A percentile compares a stretch with the other conserved stretches of the same genome.
These are phyloP conservation scores for Leishmania lainsoni DNA, from an alignment of 208 protist genomes.

Conservation along the genomic window DNA sequence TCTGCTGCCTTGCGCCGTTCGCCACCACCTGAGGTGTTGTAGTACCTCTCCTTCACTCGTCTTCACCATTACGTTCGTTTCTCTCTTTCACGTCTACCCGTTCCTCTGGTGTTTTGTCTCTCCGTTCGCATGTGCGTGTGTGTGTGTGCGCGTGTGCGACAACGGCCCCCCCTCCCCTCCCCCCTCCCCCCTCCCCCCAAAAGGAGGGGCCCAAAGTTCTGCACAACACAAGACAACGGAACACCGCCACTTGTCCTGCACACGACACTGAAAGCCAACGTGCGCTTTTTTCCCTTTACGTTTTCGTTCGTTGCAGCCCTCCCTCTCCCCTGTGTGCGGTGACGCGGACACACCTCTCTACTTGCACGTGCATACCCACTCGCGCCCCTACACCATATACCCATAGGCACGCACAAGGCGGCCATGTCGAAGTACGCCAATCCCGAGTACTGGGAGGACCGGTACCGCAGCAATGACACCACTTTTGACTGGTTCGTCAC, in stretches of 20 bases:
- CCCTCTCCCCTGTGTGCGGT: neutral
- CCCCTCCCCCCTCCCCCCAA: too few species aligned
- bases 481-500: conserved; percentile 94
- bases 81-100: neutral
- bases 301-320: neutral
- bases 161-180: too few species aligned
- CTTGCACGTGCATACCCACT: neutral
- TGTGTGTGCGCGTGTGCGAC: neutral
- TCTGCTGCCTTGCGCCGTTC: neutral
- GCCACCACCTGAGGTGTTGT: neutral
- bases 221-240: neutral
- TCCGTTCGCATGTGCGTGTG: neutral
- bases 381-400: neutral
- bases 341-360: neutral
- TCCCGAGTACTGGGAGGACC: conserved; percentile 92
- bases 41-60: neutral
- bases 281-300: neutral
- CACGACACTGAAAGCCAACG: neutral
- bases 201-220: neutral
- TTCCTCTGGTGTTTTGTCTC: neutral
- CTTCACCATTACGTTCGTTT: neutral
- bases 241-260: neutral
- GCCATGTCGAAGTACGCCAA: conserved; percentile 89
- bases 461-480: conserved; percentile 91
- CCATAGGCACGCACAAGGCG: conserved; percentile 7